A percentile compares a stretch with the other conserved stretches of the same genome.
Conservation (phyloP, 1,284 basidiomycete genomes). For the Xerocomus minutiporus region DNA sequence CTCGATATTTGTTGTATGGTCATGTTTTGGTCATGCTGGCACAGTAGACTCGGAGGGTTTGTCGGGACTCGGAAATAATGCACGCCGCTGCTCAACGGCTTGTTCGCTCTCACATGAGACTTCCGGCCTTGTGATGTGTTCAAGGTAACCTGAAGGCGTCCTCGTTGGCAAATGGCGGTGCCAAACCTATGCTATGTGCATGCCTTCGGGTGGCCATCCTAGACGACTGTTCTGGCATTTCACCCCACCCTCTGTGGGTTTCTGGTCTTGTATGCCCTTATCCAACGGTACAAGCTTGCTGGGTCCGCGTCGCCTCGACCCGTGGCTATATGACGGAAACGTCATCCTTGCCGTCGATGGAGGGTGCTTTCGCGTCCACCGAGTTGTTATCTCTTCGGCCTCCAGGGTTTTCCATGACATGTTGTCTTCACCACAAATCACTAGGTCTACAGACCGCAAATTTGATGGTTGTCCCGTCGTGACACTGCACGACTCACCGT, state of each 20-base stretch:
- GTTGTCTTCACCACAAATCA: slow-evolving; percentile 11
- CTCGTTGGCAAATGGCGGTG: slow-evolving; percentile 28
- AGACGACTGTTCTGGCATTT: slow-evolving; percentile 13
- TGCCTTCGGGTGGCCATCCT: slow-evolving; percentile 15
- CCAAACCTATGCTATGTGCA: slow-evolving; percentile 22
- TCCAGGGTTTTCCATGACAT: slow-evolving; percentile 25
- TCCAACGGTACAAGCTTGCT: slow-evolving; percentile 12
- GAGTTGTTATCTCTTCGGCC: slow-evolving; percentile 23
- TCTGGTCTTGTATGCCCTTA: slow-evolving; percentile 21
- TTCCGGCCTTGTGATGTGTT: slow-evolving; percentile 9
- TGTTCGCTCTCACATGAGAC: slow-evolving; percentile 9
- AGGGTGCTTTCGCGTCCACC: slow-evolving; percentile 24
- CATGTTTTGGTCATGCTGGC: too few relatives aligned
- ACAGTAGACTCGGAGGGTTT: background rate
- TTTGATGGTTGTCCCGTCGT: slow-evolving; percentile 27
- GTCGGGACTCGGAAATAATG: background rate
- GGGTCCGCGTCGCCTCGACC: slow-evolving; percentile 22
- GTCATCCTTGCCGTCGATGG: slow-evolving; percentile 23
- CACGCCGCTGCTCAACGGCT: background rate
- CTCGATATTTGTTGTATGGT: too few relatives aligned
- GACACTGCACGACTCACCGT: slow-evolving; percentile 17
- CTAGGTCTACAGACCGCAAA: slow-evolving; percentile 10
- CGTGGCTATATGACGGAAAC: slow-evolving; percentile 28
- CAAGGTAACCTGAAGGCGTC: slow-evolving; percentile 24
- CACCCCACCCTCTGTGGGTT: slow-evolving; percentile 7